Percentiles rank a stretch among this genome's conserved stretches.
These are phyloP conservation scores for Ogataea sp. DNA, from an alignment of 805 yeast genomes.

Conservation along the genomic window DNA sequence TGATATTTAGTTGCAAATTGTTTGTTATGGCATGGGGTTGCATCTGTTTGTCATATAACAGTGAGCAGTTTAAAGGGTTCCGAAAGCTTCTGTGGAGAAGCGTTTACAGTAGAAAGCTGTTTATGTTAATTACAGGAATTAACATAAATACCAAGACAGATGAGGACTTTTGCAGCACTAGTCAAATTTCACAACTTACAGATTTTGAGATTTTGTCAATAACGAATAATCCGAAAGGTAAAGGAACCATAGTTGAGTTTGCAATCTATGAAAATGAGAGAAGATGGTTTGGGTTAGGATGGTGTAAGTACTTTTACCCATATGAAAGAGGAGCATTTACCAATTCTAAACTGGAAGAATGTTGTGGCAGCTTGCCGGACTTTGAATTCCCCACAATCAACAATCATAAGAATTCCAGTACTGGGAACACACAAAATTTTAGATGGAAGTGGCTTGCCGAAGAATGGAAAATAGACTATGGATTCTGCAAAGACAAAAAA, in stretches of 20 bases:
- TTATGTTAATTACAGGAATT: conserved; percentile 34
- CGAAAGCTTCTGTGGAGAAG: conserved; percentile 45
- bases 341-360: conserved; percentile 26
- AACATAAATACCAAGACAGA: conserved; percentile 3
- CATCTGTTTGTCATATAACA: conserved; percentile 33
- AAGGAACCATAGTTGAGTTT: conserved; percentile 41
- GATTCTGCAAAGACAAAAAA: conserved; percentile 26
- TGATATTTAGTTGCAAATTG: conserved; percentile 25
- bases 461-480: conserved; percentile 39
- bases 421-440: conserved; percentile 18
- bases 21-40: conserved; percentile 28
- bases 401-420: conserved; percentile 5
- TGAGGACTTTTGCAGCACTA: too few relatives aligned
- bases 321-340: conserved; percentile 44
- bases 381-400: conserved; percentile 36
- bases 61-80: conserved; percentile 38
- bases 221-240: not conserved
- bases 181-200: not conserved
- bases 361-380: conserved; percentile 21
- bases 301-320: conserved; percentile 44
- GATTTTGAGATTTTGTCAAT: not conserved
- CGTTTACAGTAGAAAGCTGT: conserved; percentile 29
- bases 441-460: conserved; percentile 54
- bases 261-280: conserved; percentile 50
- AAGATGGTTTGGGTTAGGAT: conserved; percentile 55